Evolutionary conservation across 345 rosid species (phyloP).

Genomic region (Carallia pectinifolia): DNA sequence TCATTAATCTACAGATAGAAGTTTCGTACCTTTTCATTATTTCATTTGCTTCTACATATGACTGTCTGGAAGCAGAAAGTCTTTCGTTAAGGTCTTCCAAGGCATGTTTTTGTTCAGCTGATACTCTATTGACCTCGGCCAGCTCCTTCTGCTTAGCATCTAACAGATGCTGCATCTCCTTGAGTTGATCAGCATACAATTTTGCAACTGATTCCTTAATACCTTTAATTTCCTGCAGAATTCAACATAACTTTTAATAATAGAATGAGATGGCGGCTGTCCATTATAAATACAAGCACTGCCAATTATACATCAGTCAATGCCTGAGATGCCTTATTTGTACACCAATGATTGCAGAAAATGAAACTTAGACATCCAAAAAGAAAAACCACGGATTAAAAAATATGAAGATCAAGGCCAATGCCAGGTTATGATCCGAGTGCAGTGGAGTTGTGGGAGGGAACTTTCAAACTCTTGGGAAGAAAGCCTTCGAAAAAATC

Average conservation of each 20-base stretch:
- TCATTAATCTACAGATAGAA: not conserved
- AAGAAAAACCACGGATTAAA: not conserved
- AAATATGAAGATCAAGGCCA: not conserved
- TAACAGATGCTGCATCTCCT: conserved; percentile 45
- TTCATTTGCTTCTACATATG: conserved; percentile 85
- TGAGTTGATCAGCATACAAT: conserved; percentile 48
- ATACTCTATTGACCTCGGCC: conserved; percentile 50
- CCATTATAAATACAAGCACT: not conserved
- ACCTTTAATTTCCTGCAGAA: conserved; percentile 65
- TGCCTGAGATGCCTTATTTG: not conserved
- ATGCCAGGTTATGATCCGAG: conserved; percentile 2
- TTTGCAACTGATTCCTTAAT: conserved; percentile 58
- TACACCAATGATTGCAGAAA: not conserved
- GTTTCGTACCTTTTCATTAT: conserved; percentile 60
- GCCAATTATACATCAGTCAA: not conserved
- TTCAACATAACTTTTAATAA: conserved; percentile 6
- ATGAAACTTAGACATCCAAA: not conserved
- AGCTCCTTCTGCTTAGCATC: conserved; percentile 63
- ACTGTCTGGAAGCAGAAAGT: conserved; percentile 73
- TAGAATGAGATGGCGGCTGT: conserved; percentile 1
- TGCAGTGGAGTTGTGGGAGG: not conserved
- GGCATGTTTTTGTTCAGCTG: conserved; percentile 74
- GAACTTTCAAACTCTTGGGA: not conserved
- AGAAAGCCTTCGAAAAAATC: too few relatives aligned
- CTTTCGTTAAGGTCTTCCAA: conserved; percentile 79